A percentile compares a stretch with the other conserved stretches of the same genome.
These are phyloP conservation scores for Cercospora janseana DNA, from an alignment of 2,329 filamentous ascomycete genomes.

Conservation along the genomic window DNA sequence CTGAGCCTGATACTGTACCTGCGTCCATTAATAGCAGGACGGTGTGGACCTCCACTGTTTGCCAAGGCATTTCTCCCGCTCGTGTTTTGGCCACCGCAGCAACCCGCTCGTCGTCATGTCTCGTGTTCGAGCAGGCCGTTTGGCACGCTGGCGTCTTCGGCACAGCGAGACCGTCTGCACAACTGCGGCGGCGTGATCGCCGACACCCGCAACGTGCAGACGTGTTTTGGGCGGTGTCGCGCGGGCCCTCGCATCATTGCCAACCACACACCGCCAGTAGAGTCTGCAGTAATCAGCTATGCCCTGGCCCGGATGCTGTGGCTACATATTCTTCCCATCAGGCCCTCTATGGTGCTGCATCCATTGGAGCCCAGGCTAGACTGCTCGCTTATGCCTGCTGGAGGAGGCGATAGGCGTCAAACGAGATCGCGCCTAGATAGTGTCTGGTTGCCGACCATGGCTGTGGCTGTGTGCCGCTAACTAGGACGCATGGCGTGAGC, in stretches of 20 bases:
- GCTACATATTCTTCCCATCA: not conserved
- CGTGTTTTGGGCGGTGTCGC: not conserved
- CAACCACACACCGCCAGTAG: constrained; percentile 3
- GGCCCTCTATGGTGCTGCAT: not conserved
- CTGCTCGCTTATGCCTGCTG: constrained; percentile 1
- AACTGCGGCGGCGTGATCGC: no score
- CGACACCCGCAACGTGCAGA: no score
- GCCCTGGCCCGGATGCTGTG: not conserved
- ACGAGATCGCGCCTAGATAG: not conserved
- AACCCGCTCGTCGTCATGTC: not conserved
- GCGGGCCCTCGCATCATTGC: not conserved
- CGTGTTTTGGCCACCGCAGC: constrained; percentile 7
- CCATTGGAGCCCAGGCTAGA: not conserved
- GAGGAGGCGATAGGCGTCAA: not conserved
- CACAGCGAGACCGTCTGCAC: not conserved
- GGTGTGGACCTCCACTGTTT: not conserved
- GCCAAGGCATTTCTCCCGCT: constrained; percentile 6
- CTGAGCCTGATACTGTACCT: not conserved
- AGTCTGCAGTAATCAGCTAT: constrained; percentile 9
- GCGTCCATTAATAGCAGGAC: constrained; percentile 9
- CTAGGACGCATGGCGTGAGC: not conserved
- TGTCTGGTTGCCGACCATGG: not conserved
- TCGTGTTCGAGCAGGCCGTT: not conserved
- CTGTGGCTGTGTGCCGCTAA: not conserved
- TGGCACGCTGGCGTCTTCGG: not conserved